Evolutionary conservation across 2,329 filamentous ascomycete genomes (phyloP).

Genomic region (Aphanocladium album): DNA sequence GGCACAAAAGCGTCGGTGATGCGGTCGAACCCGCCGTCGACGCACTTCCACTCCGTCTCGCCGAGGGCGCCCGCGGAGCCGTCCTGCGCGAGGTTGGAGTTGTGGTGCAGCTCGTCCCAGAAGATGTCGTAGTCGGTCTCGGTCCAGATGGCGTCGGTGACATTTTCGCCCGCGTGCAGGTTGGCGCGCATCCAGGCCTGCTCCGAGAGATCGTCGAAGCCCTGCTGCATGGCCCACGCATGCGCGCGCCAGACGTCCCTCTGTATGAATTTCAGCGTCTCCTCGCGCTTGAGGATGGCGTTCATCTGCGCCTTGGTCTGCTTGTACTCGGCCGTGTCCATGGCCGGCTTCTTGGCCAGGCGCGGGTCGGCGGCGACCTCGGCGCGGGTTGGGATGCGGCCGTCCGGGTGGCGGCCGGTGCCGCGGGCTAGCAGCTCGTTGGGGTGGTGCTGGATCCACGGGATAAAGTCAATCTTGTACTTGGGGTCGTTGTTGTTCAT

Average conservation of each 20-base stretch:
- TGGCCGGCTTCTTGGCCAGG: slow-evolving; percentile 10
- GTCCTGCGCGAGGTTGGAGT: slow-evolving; percentile 28
- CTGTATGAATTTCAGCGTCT: slow-evolving; percentile 14
- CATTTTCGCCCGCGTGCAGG: slow-evolving; percentile 30
- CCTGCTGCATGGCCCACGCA: slow-evolving; percentile 24
- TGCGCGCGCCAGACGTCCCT: slow-evolving; percentile 25
- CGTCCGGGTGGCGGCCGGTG: slow-evolving; percentile 23
- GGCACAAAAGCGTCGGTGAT: slow-evolving; percentile 26
- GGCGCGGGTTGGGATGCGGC: slow-evolving; percentile 20
- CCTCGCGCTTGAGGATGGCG: slow-evolving; percentile 15
- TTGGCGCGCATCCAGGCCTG: slow-evolving; percentile 28
- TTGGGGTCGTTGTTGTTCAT: slow-evolving; percentile 28
- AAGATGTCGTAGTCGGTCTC: slow-evolving; percentile 28
- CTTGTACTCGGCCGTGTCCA: slow-evolving; percentile 18
- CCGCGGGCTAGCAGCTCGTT: slow-evolving; percentile 21
- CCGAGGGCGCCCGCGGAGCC: slow-evolving; percentile 22
- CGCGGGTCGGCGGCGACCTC: slow-evolving; percentile 21
- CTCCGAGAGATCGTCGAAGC: slow-evolving; percentile 26
- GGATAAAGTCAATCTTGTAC: slow-evolving; percentile 36
- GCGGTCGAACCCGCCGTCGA: slow-evolving; percentile 25
- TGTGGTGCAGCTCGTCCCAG: slow-evolving; percentile 30
- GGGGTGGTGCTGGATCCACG: slow-evolving; percentile 33
- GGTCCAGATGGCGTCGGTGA: slow-evolving; percentile 30
- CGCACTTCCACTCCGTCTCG: slow-evolving; percentile 22
- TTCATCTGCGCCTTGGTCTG: slow-evolving; percentile 22